Percentiles rank a stretch among this genome's conserved stretches.
phyloP scores from a whole-genome alignment of 257 asterid species.

The Verbena officinalis region DNA sequence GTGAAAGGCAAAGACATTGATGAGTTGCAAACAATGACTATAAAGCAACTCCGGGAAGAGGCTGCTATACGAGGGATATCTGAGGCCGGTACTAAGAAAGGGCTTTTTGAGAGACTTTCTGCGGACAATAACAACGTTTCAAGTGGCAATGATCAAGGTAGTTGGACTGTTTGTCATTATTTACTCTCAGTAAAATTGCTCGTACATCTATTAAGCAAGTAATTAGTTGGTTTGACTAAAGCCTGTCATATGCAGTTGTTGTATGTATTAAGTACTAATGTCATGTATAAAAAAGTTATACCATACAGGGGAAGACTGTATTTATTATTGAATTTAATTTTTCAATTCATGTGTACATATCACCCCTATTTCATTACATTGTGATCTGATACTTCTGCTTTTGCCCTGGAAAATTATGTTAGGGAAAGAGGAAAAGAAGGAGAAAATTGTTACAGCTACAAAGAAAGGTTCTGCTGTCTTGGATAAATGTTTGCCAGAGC shows the following conservation, averaged over 20 bases:
- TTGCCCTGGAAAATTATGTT: constrained; percentile 21
- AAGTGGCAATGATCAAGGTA: constrained; percentile 43
- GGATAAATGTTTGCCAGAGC: constrained; percentile 76
- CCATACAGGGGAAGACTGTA: not conserved
- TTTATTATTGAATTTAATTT: not conserved
- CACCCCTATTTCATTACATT: constrained; percentile 13
- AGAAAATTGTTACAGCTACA: constrained; percentile 61
- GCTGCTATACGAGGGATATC: constrained; percentile 53
- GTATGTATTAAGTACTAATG: constrained; percentile 11
- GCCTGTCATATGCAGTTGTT: not conserved
- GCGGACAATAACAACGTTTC: constrained; percentile 31
- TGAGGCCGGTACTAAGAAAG: constrained; percentile 61
- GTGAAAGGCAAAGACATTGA: constrained; percentile 41
- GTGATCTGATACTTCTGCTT: constrained; percentile 27
- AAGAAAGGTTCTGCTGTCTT: constrained; percentile 86
- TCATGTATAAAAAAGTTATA: too few species aligned
- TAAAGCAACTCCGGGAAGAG: constrained; percentile 70
- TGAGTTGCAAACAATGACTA: constrained; percentile 50
- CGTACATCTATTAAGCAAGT: not conserved
- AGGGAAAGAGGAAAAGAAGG: constrained; percentile 37
- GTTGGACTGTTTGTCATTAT: not conserved
- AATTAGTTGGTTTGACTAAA: not conserved
- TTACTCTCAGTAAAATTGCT: not conserved
- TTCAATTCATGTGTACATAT: constrained; percentile 4
- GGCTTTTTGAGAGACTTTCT: constrained; percentile 65